phyloP scores from a whole-genome alignment of 1,284 basidiomycete species.

The Wallemia hederae region DNA sequence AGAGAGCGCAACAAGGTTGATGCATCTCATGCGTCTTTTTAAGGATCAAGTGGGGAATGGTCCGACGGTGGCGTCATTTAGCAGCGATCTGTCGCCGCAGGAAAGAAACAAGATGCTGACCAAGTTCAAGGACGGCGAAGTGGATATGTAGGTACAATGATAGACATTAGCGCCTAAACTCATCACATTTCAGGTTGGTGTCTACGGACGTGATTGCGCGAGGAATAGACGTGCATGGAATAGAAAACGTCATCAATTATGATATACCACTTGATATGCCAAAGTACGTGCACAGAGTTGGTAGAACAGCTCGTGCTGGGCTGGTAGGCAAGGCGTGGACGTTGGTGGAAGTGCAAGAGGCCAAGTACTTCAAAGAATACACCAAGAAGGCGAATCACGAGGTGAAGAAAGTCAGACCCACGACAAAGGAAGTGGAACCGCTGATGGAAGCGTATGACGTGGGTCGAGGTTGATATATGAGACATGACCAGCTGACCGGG shows the following conservation, averaged over 20 bases:
- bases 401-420: conserved; percentile 40
- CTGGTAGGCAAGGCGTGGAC: conserved; percentile 67
- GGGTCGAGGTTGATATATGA: conserved; percentile 6
- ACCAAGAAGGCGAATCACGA: conserved; percentile 39
- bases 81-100: conserved; percentile 34
- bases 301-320: conserved; percentile 75
- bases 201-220: conserved; percentile 87
- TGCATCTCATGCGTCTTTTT: conserved; percentile 55
- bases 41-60: conserved; percentile 18
- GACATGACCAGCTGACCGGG: neutral
- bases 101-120: conserved; percentile 52
- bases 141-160: conserved; percentile 37
- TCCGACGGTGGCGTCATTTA: neutral
- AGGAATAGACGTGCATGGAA: conserved; percentile 80
- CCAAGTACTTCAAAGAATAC: conserved; percentile 63
- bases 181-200: conserved; percentile 32
- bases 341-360: conserved; percentile 84
- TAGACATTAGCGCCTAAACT: neutral
- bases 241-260: conserved; percentile 75
- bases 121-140: conserved; percentile 46
- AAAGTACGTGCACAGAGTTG: conserved; percentile 90
- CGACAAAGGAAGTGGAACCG: conserved; percentile 29
- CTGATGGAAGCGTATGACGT: conserved; percentile 32
- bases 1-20: conserved; percentile 58
- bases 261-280: conserved; percentile 87